These are phyloP conservation scores for Paecilomyces niveus DNA, from an alignment of 2,329 filamentous ascomycete genomes.

Conservation along the genomic window DNA sequence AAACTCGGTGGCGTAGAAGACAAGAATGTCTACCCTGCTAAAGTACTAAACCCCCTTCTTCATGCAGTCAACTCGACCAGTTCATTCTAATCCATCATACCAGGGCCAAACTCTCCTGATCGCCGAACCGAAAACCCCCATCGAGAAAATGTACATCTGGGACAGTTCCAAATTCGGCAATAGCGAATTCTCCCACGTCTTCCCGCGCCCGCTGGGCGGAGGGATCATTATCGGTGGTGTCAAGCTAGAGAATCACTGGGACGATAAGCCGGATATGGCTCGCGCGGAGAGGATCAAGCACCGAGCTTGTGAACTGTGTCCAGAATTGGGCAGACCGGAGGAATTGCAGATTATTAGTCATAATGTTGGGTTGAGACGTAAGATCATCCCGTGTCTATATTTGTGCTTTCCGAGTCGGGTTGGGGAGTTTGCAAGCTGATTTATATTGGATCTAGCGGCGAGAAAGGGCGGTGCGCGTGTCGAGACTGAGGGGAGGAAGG, in stretches of 20 bases:
- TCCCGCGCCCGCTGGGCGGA: constrained; percentile 1
- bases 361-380: constrained; percentile 4
- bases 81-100: not conserved
- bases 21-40: constrained; percentile 1
- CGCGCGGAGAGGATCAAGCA: constrained; percentile 1
- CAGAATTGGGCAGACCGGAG: not conserved
- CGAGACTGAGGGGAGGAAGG: not conserved
- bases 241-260: constrained; percentile 1
- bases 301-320: constrained; percentile 2
- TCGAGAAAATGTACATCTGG: constrained; percentile 1
- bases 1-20: constrained; percentile 1
- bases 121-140: not conserved
- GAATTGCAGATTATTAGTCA: not conserved
- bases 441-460: not conserved
- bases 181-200: constrained; percentile 2
- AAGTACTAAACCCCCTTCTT: not conserved
- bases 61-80: not conserved
- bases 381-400: not conserved
- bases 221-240: constrained; percentile 2
- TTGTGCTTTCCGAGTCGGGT: not conserved
- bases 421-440: not conserved
- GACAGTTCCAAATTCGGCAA: not conserved
- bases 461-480: constrained; percentile 2
- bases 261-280: constrained; percentile 1
- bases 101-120: constrained; percentile 2